These are phyloP conservation scores for Otatea glauca DNA, from an alignment of 176 grass and related monocot species.

Conservation along the genomic window DNA sequence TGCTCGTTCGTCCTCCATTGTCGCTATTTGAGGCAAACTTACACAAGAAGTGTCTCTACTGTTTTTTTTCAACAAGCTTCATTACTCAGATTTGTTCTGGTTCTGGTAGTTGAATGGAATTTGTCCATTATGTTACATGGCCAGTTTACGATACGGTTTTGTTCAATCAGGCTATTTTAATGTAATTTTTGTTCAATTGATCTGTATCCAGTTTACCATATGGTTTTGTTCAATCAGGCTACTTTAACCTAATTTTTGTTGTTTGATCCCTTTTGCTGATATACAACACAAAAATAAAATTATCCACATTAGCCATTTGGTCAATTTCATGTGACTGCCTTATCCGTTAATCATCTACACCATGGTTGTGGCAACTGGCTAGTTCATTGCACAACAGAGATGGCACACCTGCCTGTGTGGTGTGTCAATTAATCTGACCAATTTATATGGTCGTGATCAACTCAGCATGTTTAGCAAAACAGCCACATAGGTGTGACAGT, in stretches of 20 bases:
- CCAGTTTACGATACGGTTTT: background rate
- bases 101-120: slow-evolving; percentile 16
- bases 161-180: background rate
- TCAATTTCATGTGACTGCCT: background rate
- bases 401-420: background rate
- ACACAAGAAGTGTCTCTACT: background rate
- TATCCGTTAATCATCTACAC: background rate
- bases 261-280: slow-evolving; percentile 5
- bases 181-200: background rate
- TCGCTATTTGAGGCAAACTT: slow-evolving; percentile 13
- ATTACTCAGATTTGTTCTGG: slow-evolving; percentile 12
- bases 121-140: background rate
- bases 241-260: too few relatives aligned
- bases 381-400: background rate
- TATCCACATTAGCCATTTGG: background rate
- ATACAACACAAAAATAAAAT: background rate
- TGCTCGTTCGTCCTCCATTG: background rate
- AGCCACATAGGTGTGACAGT: background rate
- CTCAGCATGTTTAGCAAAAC: background rate
- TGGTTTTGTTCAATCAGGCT: too few relatives aligned
- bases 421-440: background rate
- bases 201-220: too few relatives aligned
- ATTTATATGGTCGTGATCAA: background rate
- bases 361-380: background rate
- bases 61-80: background rate